Percentiles rank a stretch among this genome's conserved stretches.
Evolutionary conservation across 2,329 filamentous ascomycete species (phyloP).

Genomic region (Alternaria burnsii): DNA sequence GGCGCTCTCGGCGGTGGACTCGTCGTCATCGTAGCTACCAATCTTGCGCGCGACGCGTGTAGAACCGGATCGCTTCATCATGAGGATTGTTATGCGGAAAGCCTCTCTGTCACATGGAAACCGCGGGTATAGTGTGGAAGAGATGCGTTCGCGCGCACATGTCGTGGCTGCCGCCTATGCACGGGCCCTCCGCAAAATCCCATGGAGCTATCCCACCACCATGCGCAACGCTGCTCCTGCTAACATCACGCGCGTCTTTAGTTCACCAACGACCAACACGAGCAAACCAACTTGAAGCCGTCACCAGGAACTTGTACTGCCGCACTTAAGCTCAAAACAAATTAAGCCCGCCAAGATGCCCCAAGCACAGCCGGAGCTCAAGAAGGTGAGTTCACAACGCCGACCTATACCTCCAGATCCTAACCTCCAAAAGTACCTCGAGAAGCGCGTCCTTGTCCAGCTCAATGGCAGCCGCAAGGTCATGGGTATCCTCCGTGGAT

Average conservation of each 20-base stretch:
- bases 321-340: constrained; percentile 7
- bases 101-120: background rate
- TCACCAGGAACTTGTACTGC: background rate
- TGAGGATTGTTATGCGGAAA: background rate
- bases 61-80: constrained; percentile 66
- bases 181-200: constrained; percentile 28
- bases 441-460: constrained; percentile 98
- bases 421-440: constrained; percentile 78
- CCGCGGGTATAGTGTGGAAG: background rate
- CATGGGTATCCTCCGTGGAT: constrained; percentile 90
- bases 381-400: constrained; percentile 73
- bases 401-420: constrained; percentile 4
- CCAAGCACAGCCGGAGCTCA: constrained; percentile 97
- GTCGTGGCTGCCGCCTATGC: constrained; percentile 16
- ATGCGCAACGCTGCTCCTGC: constrained; percentile 17
- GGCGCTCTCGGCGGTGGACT: constrained; percentile 37
- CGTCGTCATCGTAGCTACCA: constrained; percentile 70
- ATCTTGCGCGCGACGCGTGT: constrained; percentile 80
- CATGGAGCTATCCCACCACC: constrained; percentile 34
- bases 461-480: constrained; percentile 98
- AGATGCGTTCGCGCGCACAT: constrained; percentile 21
- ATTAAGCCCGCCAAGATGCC: constrained; percentile 73
- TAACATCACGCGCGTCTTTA: constrained; percentile 22
- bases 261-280: constrained; percentile 14
- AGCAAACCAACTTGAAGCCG: constrained; percentile 1